Percentiles rank a stretch among this genome's conserved stretches.
phyloP scores from a whole-genome alignment of 2,329 filamentous ascomycete genomes.

The Knufia fluminis region DNA sequence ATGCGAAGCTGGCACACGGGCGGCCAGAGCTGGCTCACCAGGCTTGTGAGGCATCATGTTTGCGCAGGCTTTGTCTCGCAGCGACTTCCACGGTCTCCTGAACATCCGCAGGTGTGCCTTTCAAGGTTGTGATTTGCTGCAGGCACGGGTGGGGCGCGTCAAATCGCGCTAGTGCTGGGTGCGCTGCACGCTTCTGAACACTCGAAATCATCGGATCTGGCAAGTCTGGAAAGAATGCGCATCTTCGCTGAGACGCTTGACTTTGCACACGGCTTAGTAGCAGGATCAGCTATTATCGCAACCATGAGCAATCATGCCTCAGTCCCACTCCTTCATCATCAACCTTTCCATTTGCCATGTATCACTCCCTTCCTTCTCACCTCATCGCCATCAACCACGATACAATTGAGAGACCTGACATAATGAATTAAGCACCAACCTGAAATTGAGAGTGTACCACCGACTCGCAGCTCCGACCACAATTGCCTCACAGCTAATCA shows the following conservation, averaged over 20 bases:
- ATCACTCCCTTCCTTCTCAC: constrained; percentile 13
- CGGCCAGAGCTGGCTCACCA: constrained; percentile 8
- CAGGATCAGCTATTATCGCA: constrained; percentile 13
- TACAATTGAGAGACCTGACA: constrained; percentile 4
- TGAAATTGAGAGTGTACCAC: not conserved
- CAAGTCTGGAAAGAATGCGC: not conserved
- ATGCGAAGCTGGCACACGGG: constrained; percentile 3
- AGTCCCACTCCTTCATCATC: constrained; percentile 12
- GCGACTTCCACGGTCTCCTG: constrained; percentile 26
- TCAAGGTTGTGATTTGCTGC: constrained; percentile 11
- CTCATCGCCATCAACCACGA: constrained; percentile 15
- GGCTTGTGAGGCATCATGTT: constrained; percentile 7
- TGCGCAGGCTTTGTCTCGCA: constrained; percentile 6
- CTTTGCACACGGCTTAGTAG: constrained; percentile 11
- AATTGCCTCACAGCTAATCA: constrained; percentile 11
- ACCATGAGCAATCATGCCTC: constrained; percentile 13
- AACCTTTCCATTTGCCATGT: constrained; percentile 8
- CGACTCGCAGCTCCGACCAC: constrained; percentile 8
- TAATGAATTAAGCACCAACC: constrained; percentile 8
- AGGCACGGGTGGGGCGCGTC: not conserved
- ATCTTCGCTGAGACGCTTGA: constrained; percentile 10
- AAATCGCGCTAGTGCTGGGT: constrained; percentile 7
- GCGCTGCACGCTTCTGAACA: constrained; percentile 2
- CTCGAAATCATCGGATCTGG: constrained; percentile 6
- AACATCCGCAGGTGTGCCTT: constrained; percentile 23